Evolutionary conservation across 2,329 filamentous ascomycete genomes (phyloP).

Genomic region (Hypoxylon rubiginosum): DNA sequence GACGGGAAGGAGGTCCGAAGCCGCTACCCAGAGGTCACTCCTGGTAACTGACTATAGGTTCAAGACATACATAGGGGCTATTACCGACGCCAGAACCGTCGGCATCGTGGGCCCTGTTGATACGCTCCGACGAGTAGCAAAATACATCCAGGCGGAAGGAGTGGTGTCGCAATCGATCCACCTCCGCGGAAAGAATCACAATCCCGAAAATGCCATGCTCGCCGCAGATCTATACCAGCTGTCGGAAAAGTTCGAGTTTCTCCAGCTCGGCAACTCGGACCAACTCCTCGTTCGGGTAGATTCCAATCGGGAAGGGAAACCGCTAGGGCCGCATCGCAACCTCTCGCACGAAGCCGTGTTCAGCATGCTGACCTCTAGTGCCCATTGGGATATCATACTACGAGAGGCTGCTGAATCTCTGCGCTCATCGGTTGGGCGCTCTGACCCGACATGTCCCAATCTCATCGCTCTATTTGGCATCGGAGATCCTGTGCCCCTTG

Average conservation of each 20-base stretch:
- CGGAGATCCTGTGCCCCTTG: neutral
- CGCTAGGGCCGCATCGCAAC: neutral
- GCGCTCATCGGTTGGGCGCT: neutral
- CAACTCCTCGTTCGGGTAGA: slow-evolving; percentile 1
- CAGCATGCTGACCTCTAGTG: slow-evolving; percentile 1
- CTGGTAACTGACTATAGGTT: neutral
- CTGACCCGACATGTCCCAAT: neutral
- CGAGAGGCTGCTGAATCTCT: neutral
- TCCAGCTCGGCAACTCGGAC: neutral
- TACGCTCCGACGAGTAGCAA: neutral
- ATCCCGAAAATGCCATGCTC: neutral
- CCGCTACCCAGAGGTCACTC: neutral
- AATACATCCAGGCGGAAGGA: neutral
- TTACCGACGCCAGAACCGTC: neutral
- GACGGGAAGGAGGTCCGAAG: neutral
- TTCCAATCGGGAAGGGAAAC: neutral
- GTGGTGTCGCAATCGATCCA: neutral
- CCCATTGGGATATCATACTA: neutral
- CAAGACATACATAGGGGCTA: neutral
- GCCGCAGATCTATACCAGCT: neutral
- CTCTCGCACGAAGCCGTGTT: neutral
- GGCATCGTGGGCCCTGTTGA: neutral
- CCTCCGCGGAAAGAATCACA: neutral
- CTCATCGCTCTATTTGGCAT: neutral
- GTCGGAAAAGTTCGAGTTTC: neutral